Conservation (phyloP, 208 protist genomes). For the Tritrichomonas foetus region DNA sequence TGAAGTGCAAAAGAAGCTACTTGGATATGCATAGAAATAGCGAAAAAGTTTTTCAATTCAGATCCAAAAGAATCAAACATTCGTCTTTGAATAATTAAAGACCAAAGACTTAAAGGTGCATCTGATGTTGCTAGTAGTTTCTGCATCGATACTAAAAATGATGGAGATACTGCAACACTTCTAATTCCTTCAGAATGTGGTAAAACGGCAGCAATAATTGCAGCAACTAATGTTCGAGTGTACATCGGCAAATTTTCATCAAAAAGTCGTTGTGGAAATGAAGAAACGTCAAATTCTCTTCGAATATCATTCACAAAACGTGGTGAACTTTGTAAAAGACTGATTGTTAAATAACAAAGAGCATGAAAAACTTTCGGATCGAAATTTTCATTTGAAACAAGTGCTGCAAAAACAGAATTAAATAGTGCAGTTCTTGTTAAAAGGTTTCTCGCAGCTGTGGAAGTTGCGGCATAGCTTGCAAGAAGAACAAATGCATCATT, state of each 20-base stretch:
- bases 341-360: too few relatives aligned
- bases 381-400: neutral
- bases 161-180: neutral
- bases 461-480: neutral
- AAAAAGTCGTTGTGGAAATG: neutral
- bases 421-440: neutral
- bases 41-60: neutral
- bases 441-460: neutral
- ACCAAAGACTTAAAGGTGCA: neutral
- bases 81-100: neutral
- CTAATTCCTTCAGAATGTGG: neutral
- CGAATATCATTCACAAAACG: too few relatives aligned
- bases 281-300: too few relatives aligned
- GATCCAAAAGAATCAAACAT: slow-evolving; percentile 23
- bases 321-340: too few relatives aligned
- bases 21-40: neutral
- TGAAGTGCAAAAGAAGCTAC: neutral
- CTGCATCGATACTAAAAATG: neutral
- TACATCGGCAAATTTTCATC: neutral
- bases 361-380: too few relatives aligned
- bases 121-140: neutral
- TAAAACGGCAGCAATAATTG: neutral
- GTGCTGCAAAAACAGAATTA: neutral
- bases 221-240: neutral
- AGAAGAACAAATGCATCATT: neutral